Evolutionary conservation across 1,284 basidiomycete genomes (phyloP).

Genomic region (Ceratobasidium sp.): DNA sequence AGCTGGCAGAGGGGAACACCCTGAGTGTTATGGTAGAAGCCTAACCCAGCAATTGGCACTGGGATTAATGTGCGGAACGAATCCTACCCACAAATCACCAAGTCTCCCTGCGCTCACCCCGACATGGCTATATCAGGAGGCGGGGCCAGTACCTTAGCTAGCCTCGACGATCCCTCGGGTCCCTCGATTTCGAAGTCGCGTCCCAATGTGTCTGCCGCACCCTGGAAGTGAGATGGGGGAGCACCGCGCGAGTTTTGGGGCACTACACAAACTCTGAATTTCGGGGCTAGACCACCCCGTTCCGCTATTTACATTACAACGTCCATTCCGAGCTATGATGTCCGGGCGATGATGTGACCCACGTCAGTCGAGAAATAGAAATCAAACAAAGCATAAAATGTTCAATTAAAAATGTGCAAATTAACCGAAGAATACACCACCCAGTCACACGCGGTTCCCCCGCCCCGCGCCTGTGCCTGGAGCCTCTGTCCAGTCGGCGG

Average conservation of each 20-base stretch:
- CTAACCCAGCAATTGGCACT: background rate
- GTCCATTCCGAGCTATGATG: conserved; percentile 20
- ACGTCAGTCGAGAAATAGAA: conserved; percentile 8
- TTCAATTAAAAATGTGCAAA: conserved; percentile 42
- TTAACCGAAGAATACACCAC: conserved; percentile 24
- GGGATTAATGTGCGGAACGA: background rate
- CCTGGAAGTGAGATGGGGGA: conserved; percentile 44
- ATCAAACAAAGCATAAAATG: conserved; percentile 27
- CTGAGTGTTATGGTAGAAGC: too few species aligned
- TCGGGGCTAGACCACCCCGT: conserved; percentile 39
- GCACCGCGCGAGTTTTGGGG: conserved; percentile 45
- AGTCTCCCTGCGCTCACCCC: conserved; percentile 40
- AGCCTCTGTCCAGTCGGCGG: conserved; percentile 43
- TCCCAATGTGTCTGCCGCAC: conserved; percentile 29
- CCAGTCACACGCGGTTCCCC: conserved; percentile 19
- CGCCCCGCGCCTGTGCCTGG: conserved; percentile 30
- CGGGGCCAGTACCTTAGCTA: background rate
- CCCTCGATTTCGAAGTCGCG: conserved; percentile 39
- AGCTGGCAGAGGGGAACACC: too few species aligned
- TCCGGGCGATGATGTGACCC: too few species aligned
- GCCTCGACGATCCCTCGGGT: conserved; percentile 43
- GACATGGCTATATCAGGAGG: conserved; percentile 36
- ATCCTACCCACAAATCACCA: background rate
- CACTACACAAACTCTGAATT: conserved; percentile 37
- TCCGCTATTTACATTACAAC: conserved; percentile 44